Evolutionary conservation across 1,284 basidiomycete genomes (phyloP), one percentile per base, ranked within the genome.

Genomic region (Termitomyces sp.): DNA sequence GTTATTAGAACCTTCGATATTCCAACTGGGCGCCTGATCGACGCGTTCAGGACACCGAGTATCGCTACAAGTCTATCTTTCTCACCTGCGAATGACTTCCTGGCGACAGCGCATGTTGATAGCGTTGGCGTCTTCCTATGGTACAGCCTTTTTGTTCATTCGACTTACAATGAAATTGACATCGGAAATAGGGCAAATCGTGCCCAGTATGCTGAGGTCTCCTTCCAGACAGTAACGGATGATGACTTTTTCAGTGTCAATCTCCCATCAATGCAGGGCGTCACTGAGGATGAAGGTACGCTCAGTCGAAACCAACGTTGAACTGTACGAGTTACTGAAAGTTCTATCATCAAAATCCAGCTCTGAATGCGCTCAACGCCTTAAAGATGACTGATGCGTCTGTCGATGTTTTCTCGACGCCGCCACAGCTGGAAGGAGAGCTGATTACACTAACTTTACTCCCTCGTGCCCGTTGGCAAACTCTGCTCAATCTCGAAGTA

Each of bases 1-100:
- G 80, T 90, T 47, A 91, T 99, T 62, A 86, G 97, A 44, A 99
- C 97, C 0, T 99, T 94, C 67, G 97, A 99, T 68, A 82, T 99
- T 19, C 96, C 97, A 0, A 94, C 94, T 9, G 93, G 94, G 2
- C 80, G 86, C 28, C 77, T 99, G 36, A 91, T 99, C 51, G 94
- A 99, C 66, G 92, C 88, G 0, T 99, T 99, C 79, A 81, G 83
- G 51, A 93, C 93, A 2, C 75, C 89, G n/a, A 93, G 88, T 59
- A 83, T 97, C 17, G 93, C 95, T 1, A 96, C 93, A 0, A 93
- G 88, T 63, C 70, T 99, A 19, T 81, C 92, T 0, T 97, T 99
- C 68, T 98, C 94, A 0, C 97, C 97, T 0, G 90, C 93, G 0
- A 90, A 90, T 56, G 97, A 99, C 70, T 99, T 99, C 73, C 72